Evolutionary conservation across 139 green algal genomes (phyloP), one percentile per base, ranked within the genome.

Genomic region (Mesotaenium endlicherianum): DNA sequence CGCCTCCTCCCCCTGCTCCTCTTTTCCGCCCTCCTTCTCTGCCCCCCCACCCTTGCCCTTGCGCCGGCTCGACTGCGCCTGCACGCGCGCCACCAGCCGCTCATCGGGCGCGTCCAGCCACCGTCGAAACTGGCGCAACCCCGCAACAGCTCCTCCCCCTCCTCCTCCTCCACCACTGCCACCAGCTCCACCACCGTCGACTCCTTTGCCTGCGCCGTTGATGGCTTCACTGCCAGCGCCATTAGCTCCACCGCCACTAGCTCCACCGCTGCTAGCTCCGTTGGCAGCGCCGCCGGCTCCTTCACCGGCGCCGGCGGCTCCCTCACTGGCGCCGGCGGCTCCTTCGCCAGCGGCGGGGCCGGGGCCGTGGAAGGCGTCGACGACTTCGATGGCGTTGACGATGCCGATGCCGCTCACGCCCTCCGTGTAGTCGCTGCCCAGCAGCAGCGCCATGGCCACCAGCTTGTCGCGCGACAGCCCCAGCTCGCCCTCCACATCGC

Each of bases 351-450:
- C n/a, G n/a, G n/a, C n/a, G n/a, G n/a, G n/a, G 77, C 36, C 14
- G 5, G 70, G 40, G 0, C 90, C 92, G 0, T 80, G 81, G 75
- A 97, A 98, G 2, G 93, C 92, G 2, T 90, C 87, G 40, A 98
- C 88, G 45, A 97, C 89, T 91, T 99, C 95, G 6, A 97, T 82
- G 16, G 96, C 96, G 83, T 99, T 99, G 34, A 99, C 96, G 39
- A 99, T 92, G n/a, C 96, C 93, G 14, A 97, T 90, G 69, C 93
- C 93, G 36, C 70, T 79, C 3, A 91, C 60, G n/a, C 93, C 93
- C 36, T 94, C 87, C 40, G 93, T 97, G 91, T 99, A 99, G 85
- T 99, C 96, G 2, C 81, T 93, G 1, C 96, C 96, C 70, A 99
- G 90, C 84, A 99, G 91, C 91, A 98, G 80, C 0, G 95, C 96